phyloP scores from a whole-genome alignment of 805 yeast genomes.

The Danielia oregonensis region DNA sequence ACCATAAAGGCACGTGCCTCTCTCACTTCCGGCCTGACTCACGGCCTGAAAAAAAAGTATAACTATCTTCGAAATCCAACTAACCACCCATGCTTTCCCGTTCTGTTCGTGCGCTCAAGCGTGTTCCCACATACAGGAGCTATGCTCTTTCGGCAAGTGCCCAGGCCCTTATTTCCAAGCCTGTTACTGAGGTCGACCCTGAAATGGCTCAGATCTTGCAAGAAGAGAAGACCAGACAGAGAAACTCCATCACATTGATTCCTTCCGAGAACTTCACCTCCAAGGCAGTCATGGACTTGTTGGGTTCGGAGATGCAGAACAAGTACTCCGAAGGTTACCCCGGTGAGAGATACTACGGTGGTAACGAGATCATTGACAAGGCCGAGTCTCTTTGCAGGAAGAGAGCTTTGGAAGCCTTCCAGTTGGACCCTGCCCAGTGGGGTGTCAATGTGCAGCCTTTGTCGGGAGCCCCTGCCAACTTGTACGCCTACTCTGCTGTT shows the following conservation, averaged over 20 bases:
- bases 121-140: constrained; percentile 18
- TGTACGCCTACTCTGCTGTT: constrained; percentile 86
- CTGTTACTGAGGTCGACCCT: constrained; percentile 68
- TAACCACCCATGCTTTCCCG: constrained; percentile 24
- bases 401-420: constrained; percentile 84
- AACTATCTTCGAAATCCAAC: not conserved
- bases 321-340: constrained; percentile 99
- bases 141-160: constrained; percentile 71
- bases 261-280: constrained; percentile 97
- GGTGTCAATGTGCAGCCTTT: constrained; percentile 96
- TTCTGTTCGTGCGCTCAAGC: constrained; percentile 25
- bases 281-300: constrained; percentile 86
- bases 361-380: constrained; percentile 90
- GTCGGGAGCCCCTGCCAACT: constrained; percentile 95
- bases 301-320: constrained; percentile 96
- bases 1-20: not conserved
- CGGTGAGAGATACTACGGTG: constrained; percentile 97
- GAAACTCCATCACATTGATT: constrained; percentile 85
- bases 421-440: constrained; percentile 77
- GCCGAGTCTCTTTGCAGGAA: constrained; percentile 87
- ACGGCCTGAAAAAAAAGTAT: constrained; percentile 1
- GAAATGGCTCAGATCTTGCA: constrained; percentile 78
- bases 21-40: not conserved
- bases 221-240: constrained; percentile 80
- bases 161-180: constrained; percentile 60